phyloP scores from a whole-genome alignment of 2,329 filamentous ascomycete genomes.

The Aspergillus ochraceoroseus region DNA sequence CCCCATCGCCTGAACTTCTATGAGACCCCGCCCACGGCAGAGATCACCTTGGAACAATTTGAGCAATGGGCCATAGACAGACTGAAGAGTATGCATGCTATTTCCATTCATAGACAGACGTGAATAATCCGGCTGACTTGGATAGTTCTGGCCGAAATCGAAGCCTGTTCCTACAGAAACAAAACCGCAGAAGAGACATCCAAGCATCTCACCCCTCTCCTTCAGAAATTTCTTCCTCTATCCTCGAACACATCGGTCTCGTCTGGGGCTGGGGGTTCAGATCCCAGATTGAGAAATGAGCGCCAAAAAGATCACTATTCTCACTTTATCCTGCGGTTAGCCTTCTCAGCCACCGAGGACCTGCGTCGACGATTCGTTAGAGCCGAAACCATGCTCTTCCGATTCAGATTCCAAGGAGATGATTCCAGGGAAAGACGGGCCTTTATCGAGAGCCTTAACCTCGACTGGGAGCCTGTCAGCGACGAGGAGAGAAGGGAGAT shows the following conservation, averaged over 20 bases:
- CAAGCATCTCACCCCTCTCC: conserved; percentile 74
- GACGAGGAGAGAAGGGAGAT: conserved; percentile 74
- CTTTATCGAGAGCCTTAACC: conserved; percentile 70
- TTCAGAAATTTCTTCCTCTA: conserved; percentile 82
- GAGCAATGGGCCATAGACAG: conserved; percentile 98
- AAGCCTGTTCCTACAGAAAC: conserved; percentile 94
- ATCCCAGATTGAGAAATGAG: conserved; percentile 59
- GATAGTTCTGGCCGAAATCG: conserved; percentile 52
- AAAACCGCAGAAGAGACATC: conserved; percentile 75
- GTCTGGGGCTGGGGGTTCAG: conserved; percentile 45
- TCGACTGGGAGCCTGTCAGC: conserved; percentile 78
- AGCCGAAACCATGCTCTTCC: conserved; percentile 85
- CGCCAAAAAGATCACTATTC: conserved; percentile 95
- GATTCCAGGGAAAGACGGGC: conserved; percentile 64
- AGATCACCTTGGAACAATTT: conserved; percentile 94
- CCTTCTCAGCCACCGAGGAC: conserved; percentile 88
- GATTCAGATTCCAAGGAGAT: conserved; percentile 72
- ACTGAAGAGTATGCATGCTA: conserved; percentile 61
- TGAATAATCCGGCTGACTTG: conserved; percentile 5
- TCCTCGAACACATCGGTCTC: conserved; percentile 65
- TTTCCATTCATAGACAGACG: background rate
- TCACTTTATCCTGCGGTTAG: conserved; percentile 91
- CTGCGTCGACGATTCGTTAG: conserved; percentile 78
- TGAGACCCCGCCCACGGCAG: conserved; percentile 75
- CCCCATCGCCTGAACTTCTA: conserved; percentile 90